These are phyloP conservation scores for Fusarium burgessii DNA, from an alignment of 2,329 filamentous ascomycete species.

Conservation along the genomic window DNA sequence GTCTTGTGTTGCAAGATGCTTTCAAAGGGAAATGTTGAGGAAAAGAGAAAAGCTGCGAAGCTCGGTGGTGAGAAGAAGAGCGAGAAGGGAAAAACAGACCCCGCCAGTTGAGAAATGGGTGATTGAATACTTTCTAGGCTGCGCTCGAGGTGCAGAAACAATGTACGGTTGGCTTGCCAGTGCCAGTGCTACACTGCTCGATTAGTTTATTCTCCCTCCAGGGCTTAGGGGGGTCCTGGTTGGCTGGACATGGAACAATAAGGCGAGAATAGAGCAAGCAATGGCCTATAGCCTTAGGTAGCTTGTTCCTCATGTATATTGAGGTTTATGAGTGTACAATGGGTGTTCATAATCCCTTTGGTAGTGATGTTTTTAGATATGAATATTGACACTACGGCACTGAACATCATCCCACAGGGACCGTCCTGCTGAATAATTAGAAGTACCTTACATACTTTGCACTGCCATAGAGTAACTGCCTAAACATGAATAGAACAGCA, in stretches of 20 bases:
- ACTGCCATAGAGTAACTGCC: background rate
- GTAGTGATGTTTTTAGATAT: background rate
- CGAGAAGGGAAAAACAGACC: background rate
- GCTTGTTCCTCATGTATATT: background rate
- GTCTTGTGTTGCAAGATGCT: background rate
- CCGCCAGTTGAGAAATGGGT: background rate
- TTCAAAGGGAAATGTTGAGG: background rate
- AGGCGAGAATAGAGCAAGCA: background rate
- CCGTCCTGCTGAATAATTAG: background rate
- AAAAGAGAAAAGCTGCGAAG: background rate
- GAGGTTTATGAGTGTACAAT: background rate
- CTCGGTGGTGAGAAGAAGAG: background rate
- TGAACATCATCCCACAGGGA: slow-evolving; percentile 2
- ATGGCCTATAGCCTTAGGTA: background rate
- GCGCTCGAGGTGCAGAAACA: background rate
- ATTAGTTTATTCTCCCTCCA: background rate
- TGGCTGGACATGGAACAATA: background rate
- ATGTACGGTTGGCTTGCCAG: slow-evolving; percentile 6
- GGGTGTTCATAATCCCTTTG: background rate
- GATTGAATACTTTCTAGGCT: background rate
- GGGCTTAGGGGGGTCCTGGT: background rate
- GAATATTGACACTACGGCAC: slow-evolving; percentile 4
- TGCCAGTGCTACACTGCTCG: slow-evolving; percentile 1
- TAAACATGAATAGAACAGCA: background rate
- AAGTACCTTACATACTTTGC: background rate